Base-by-base conservation (phyloP, 2,329 filamentous ascomycete genomes). In the Sarocladium brachiariae region DNA sequence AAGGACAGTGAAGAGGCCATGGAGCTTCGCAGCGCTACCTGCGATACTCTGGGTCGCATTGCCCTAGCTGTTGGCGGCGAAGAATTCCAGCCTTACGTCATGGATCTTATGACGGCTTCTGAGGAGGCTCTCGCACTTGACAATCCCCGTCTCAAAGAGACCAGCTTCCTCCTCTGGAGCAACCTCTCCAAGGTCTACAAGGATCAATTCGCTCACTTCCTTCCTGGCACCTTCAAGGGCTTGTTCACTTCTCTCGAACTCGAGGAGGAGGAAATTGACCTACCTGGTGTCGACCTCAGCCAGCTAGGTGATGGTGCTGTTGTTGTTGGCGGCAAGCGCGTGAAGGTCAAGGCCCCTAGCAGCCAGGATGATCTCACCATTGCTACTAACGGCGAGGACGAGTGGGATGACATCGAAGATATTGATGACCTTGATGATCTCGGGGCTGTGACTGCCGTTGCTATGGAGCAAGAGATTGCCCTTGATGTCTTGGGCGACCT, bases 131-230 rank as follows among this genome's bases (percentile, higher is more conserved):
- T 97, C 2, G 77, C 86, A 59, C 83, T 99, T 2, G 91, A 89
- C 59, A 91, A 96, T 71, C 87, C 91, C 37, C 82, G 91, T 52
- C 82, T 97, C 49, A 88, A 90, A 68, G 93, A 99, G 75, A 96
- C 90, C 55, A 96, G 89, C 65, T 99, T 96, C 72, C 95, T 97
- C 55, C 78, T 99, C 50, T 99, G 93, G 92, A 90, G 89, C 57
- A 89, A 88, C 35, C 83, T 99, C 64, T 87, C 92, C 55, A 95
- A 95, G 73, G 89, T 97, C 9, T 97, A 97, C 69, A 84, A 86
- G 61, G 86, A 89, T 62, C 77, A 90, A 50, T 92, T 95, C 55
- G 80, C 82, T 51, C 83, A 87, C 52, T 93, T 89, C 71, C 78
- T 93, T 6, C 75, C 80, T 1, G 87, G 86, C 48, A 87, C 89